Percentiles rank a stretch among this genome's conserved stretches.
phyloP scores from a whole-genome alignment of 306 rosid genomes.

The Inga laurina region DNA sequence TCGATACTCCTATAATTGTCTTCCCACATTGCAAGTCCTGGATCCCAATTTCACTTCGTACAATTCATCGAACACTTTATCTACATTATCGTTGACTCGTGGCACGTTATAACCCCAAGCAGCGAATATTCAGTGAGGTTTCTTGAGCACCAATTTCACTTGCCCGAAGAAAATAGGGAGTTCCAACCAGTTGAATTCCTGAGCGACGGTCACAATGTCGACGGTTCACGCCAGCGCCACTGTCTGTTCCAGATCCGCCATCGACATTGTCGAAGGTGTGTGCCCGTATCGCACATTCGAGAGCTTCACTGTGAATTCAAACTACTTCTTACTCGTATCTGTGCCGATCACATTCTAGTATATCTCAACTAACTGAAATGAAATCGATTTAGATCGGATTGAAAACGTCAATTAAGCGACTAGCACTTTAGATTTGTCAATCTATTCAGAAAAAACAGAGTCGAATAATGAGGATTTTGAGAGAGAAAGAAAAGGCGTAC shows the following conservation, averaged over 20 bases:
- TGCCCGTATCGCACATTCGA: constrained; percentile 58
- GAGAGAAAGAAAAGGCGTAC: constrained; percentile 18
- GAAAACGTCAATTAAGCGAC: neutral
- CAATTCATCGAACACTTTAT: constrained; percentile 40
- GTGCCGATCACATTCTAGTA: constrained; percentile 72
- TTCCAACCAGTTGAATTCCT: constrained; percentile 77
- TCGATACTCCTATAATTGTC: constrained; percentile 51
- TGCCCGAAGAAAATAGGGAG: constrained; percentile 48
- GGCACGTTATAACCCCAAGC: constrained; percentile 73
- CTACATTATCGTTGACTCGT: constrained; percentile 39
- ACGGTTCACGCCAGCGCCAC: constrained; percentile 49
- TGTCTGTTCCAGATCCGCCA: constrained; percentile 49
- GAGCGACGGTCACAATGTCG: constrained; percentile 63
- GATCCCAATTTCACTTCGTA: constrained; percentile 51
- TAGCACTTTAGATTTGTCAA: neutral
- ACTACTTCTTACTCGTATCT: constrained; percentile 61
- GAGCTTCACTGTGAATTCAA: constrained; percentile 50
- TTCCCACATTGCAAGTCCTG: constrained; percentile 44
- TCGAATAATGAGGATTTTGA: neutral
- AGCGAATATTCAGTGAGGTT: constrained; percentile 37
- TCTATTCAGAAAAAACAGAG: neutral
- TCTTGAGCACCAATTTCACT: neutral
- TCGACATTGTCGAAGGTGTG: constrained; percentile 56
- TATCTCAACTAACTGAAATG: constrained; percentile 50
- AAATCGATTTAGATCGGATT: neutral